Evolutionary conservation across 352 stramenopile species (phyloP).

Genomic region (Thalassiosira ordinaria): DNA sequence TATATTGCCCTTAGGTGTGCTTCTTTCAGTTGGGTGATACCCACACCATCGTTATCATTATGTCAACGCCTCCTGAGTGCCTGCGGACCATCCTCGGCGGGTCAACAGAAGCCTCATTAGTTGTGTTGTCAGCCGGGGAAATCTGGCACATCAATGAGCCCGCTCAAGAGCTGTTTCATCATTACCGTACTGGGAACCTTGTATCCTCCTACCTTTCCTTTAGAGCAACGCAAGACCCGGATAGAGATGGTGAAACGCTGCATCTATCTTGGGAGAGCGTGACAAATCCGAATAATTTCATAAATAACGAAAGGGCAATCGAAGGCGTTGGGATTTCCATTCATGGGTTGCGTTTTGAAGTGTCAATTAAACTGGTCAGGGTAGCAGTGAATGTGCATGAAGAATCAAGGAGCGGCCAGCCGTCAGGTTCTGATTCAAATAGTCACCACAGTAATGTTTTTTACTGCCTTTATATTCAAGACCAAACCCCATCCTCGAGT

Average conservation of each 20-base stretch:
- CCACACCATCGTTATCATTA: too few relatives aligned
- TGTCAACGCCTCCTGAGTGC: constrained; percentile 16
- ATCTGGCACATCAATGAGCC: constrained; percentile 33
- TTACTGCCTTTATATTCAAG: constrained; percentile 28
- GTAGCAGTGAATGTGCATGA: not conserved
- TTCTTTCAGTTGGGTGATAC: too few relatives aligned
- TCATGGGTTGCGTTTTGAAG: constrained; percentile 2
- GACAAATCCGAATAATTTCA: constrained; percentile 7
- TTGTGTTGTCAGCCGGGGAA: constrained; percentile 24
- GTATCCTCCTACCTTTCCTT: constrained; percentile 24
- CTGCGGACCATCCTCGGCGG: constrained; percentile 9
- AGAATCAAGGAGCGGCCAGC: not conserved
- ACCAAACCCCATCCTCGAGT: not conserved
- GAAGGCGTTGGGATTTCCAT: not conserved
- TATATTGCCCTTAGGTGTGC: too few relatives aligned
- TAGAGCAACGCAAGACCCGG: not conserved
- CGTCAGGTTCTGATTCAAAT: not conserved
- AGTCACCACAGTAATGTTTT: constrained; percentile 6
- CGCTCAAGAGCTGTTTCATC: constrained; percentile 11
- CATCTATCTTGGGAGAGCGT: constrained; percentile 14
- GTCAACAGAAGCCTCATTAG: constrained; percentile 6
- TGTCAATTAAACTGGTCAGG: constrained; percentile 22
- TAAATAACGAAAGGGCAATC: constrained; percentile 1
- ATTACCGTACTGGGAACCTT: not conserved
- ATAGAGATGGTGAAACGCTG: not conserved